Evolutionary conservation across 78 protist species (phyloP), one percentile per base, ranked within the genome.

Genomic region (Goniomonas avonlea): DNA sequence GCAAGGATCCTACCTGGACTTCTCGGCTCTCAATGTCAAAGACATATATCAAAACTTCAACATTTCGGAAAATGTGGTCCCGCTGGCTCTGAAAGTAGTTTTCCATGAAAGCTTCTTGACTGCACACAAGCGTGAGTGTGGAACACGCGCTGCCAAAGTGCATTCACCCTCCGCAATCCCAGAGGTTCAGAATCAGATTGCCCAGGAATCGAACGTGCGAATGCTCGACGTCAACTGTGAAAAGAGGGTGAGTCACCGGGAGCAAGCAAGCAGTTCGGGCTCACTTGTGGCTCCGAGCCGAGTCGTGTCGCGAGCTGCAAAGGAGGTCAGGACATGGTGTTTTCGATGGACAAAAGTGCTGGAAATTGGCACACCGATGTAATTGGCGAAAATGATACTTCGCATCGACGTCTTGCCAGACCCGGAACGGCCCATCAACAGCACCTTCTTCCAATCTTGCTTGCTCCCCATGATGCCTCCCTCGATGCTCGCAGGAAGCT

Each of bases 141-240:
- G n/a, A n/a, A n/a, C n/a, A n/a, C n/a, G n/a, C n/a, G n/a, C n/a
- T n/a, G n/a, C n/a, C n/a, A n/a, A n/a, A n/a, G n/a, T n/a, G n/a
- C n/a, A n/a, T n/a, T n/a, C 29, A 75, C 79, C 96, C 99, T 17
- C 99, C 99, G 65, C 99, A 96, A 75, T 96, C 99, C 98, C 97
- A 94, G 23, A 96, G 90, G 78, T 93, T 94, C 40, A 96, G 92
- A 15, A 85, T 90, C 20, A 96, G 89, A 78, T 96, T 94, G 37
- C 99, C 99, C 27, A 96, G 85, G 81, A 96, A 96, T 21, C 91
- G 87, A 4, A 96, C 97, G 71, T 94, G 96, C 18, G 93, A 82
- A 59, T 96, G 94, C 77, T 96, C 99, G 32, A 94, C 98, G 37
- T 94, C 95, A 43, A 91, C 86, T 81, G 87, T 23, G 70, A n/a